Base-by-base conservation (phyloP, 441 rosid genomes). In the Bocquillonia castaneifolia region DNA sequence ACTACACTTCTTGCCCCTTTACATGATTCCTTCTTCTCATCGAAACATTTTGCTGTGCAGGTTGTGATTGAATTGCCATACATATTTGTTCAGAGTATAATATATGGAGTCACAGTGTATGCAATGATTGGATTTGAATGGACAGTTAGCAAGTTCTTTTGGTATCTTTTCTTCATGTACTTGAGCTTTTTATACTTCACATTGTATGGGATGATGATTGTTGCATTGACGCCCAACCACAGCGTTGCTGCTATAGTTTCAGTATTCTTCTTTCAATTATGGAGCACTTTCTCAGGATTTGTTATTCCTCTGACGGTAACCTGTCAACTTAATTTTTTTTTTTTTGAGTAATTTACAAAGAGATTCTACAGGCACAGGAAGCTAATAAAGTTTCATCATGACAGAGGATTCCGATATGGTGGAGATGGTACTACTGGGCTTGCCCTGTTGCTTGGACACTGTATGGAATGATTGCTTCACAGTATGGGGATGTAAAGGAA, bases 401-500 rank as follows among this genome's bases (percentile, higher is more conserved):
- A 72, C 89, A 91, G 96, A 85, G 91, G 63, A 82, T 88, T 45
- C 96, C 97, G 0, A 52, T 78, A 6, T 88, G 96, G 96, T 91
- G 96, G 96, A 89, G 81, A 71, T 91, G 97, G 96, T 84, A 82
- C 75, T 86, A 77, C 67, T 88, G 96, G 92, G 40, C 52, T 0
- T 86, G 88, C 65, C 96, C 97, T 0, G 64, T 88, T n/a, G 48
- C 93, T 1, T 89, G 92, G 92, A 84, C 91, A 25, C 22, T 92
- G 53, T 86, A 92, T 51, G 98, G 98, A 62, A 37, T 92, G 47
- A 68, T 88, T 48, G 80, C 80, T 63, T 82, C 98, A 44, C 98
- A 92, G 58, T 90, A 80, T 48, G 93, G 93, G 59, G 95, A 90
- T 72, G 36, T 82, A 26, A 44, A 78, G 1, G 78, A 77, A 0